Conservation (phyloP, 108 stramenopile genomes). For the Pseudonitzschia delicatissima region DNA sequence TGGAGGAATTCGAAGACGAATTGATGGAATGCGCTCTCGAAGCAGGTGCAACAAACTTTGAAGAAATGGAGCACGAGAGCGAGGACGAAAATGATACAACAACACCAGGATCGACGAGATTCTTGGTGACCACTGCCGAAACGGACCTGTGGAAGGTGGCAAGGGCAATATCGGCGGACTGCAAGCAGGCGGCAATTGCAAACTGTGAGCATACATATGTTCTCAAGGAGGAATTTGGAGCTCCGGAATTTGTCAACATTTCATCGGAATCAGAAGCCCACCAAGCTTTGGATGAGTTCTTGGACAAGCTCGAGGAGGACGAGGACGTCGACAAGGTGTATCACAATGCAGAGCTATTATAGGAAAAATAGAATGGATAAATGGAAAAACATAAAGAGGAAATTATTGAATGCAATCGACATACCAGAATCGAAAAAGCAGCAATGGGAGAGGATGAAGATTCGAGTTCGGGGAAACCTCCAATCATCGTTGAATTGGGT, state of each 20-base stretch:
- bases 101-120: background rate
- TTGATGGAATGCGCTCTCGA: constrained; percentile 68
- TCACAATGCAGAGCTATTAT: constrained; percentile 42
- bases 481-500: too few relatives aligned
- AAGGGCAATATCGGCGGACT: constrained; percentile 30
- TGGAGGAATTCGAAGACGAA: constrained; percentile 29
- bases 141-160: constrained; percentile 49
- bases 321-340: constrained; percentile 68
- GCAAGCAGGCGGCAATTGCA: constrained; percentile 8
- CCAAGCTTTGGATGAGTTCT: constrained; percentile 39
- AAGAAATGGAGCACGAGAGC: constrained; percentile 10
- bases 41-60: constrained; percentile 65
- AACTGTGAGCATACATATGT: constrained; percentile 59
- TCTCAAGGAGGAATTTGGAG: constrained; percentile 36
- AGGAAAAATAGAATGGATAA: too few relatives aligned
- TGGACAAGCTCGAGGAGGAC: constrained; percentile 59
- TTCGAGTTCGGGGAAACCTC: too few relatives aligned
- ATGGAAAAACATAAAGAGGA: too few relatives aligned
- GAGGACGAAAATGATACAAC: constrained; percentile 5
- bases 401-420: too few relatives aligned
- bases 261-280: constrained; percentile 9
- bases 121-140: constrained; percentile 55
- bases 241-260: background rate
- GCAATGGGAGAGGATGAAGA: too few relatives aligned
- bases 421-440: too few relatives aligned